Conservation (phyloP, 768 basidiomycete species). For the Porpolomopsis calyptriformis region DNA sequence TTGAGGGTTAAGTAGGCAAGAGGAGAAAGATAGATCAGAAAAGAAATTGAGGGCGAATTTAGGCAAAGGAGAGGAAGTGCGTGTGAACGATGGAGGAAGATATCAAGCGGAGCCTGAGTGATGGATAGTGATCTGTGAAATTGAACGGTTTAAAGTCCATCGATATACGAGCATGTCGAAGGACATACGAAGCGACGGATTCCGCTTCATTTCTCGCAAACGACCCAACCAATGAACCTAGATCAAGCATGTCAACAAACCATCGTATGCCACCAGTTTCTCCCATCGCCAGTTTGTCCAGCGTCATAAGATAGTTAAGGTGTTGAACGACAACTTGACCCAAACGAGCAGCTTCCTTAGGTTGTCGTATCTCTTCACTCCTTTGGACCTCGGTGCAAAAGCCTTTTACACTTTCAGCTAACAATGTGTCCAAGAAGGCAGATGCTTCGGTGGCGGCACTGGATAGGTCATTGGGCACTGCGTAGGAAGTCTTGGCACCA, state of each 20-base stretch:
- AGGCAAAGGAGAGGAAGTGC: conserved; percentile 67
- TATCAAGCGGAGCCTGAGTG: conserved; percentile 50
- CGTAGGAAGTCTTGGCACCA: conserved; percentile 66
- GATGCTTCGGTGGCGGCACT: conserved; percentile 39
- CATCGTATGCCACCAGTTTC: conserved; percentile 60
- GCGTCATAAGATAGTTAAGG: conserved; percentile 57
- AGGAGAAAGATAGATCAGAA: conserved; percentile 63
- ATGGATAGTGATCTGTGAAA: conserved; percentile 28
- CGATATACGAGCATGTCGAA: not conserved
- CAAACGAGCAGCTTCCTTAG: conserved; percentile 39
- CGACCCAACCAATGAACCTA: conserved; percentile 37
- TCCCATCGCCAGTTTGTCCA: conserved; percentile 55
- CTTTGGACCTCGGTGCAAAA: conserved; percentile 57
- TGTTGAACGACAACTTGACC: conserved; percentile 42
- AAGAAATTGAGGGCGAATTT: conserved; percentile 54
- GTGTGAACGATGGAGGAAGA: conserved; percentile 56
- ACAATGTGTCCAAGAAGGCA: conserved; percentile 50
- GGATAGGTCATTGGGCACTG: conserved; percentile 35
- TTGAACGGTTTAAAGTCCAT: conserved; percentile 6
- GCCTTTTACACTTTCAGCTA: conserved; percentile 42
- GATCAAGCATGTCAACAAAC: conserved; percentile 57
- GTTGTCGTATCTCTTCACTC: conserved; percentile 37
- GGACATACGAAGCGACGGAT: conserved; percentile 41
- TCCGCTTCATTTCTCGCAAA: conserved; percentile 46
- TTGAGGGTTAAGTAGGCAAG: conserved; percentile 55